These are phyloP conservation scores for Rhynchosporium secalis DNA, from an alignment of 2,329 filamentous ascomycete species.

Conservation along the genomic window DNA sequence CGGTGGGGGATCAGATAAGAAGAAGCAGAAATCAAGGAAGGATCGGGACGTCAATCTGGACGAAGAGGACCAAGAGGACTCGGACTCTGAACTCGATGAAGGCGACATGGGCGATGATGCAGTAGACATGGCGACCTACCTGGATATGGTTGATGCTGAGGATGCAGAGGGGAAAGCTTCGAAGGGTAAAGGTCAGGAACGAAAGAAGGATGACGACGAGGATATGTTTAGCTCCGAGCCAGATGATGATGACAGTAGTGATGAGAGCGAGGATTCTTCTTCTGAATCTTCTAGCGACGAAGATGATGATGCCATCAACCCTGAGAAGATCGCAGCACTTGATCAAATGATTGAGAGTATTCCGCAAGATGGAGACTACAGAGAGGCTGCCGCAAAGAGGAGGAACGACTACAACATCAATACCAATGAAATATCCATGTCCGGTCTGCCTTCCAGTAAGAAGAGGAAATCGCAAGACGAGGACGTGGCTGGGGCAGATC, in stretches of 20 bases:
- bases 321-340: constrained; percentile 60
- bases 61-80: constrained; percentile 45
- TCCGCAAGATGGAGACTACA: constrained; percentile 40
- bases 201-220: constrained; percentile 38
- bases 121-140: constrained; percentile 39
- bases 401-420: constrained; percentile 57
- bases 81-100: constrained; percentile 58
- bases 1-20: constrained; percentile 56
- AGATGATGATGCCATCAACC: constrained; percentile 43
- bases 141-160: constrained; percentile 50
- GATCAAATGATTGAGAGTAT: constrained; percentile 70
- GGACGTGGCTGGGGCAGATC: constrained; percentile 1
- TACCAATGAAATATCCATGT: constrained; percentile 31
- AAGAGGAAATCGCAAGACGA: constrained; percentile 58
- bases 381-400: constrained; percentile 31
- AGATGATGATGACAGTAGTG: constrained; percentile 46
- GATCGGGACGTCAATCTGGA: constrained; percentile 51
- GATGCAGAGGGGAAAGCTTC: constrained; percentile 59
- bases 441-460: constrained; percentile 40
- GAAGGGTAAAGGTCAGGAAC: constrained; percentile 41
- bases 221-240: constrained; percentile 47
- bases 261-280: constrained; percentile 56
- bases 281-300: constrained; percentile 47
- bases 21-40: constrained; percentile 47
- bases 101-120: constrained; percentile 61